Percentiles rank a stretch among this genome's conserved stretches.
These are phyloP conservation scores for Diaporthe humulicola DNA, from an alignment of 2,329 filamentous ascomycete species.

Conservation along the genomic window DNA sequence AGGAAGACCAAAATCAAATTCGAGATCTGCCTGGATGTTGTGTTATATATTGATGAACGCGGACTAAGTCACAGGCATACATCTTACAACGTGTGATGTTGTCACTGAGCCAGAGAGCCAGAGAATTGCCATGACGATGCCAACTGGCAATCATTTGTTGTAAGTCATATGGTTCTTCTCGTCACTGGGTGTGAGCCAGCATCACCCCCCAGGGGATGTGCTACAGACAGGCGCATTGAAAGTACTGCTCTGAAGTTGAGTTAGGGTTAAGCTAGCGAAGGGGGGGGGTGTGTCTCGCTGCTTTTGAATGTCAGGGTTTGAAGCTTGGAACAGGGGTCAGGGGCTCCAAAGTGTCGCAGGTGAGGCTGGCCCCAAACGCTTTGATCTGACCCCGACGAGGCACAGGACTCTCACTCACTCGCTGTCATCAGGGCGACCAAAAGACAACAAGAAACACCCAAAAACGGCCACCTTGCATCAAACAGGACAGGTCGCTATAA, in stretches of 20 bases:
- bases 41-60: neutral
- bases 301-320: neutral
- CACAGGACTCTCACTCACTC: neutral
- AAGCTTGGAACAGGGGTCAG: conserved; percentile 4
- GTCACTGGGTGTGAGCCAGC: neutral
- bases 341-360: conserved; percentile 23
- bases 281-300: neutral
- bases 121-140: neutral
- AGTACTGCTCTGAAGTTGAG: neutral
- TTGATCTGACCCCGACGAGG: neutral
- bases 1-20: neutral
- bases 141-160: neutral
- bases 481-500: neutral
- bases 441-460: neutral
- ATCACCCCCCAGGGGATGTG: no score
- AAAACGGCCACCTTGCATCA: no score
- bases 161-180: neutral
- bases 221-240: neutral
- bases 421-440: neutral
- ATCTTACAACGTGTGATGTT: no score
- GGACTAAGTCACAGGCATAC: neutral
- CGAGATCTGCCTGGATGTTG: neutral
- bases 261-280: neutral
- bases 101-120: neutral
- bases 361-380: conserved; percentile 9